A percentile compares a stretch with the other conserved stretches of the same genome.
Conservation (phyloP, 2,329 filamentous ascomycete species). For the Neurospora crassa region DNA sequence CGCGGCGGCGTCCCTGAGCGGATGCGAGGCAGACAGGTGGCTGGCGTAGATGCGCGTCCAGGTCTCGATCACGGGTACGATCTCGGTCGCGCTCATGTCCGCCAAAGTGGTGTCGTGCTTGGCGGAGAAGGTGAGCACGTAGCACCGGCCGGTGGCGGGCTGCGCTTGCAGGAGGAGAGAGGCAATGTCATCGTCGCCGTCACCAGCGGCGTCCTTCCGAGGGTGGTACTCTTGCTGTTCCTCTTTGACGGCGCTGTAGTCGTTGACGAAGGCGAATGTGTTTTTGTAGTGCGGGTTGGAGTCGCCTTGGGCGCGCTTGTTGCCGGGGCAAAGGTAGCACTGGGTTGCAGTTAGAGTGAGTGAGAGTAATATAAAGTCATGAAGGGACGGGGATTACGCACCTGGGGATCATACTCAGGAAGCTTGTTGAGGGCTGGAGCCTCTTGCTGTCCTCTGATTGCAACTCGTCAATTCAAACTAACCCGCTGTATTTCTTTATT, state of each 20-base stretch:
- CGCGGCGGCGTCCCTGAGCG: constrained; percentile 39
- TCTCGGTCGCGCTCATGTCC: constrained; percentile 70
- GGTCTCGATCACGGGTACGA: constrained; percentile 73
- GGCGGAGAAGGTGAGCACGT: constrained; percentile 89
- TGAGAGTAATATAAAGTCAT: neutral
- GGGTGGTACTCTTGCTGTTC: constrained; percentile 68
- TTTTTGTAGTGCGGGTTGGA: constrained; percentile 75
- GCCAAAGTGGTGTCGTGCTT: constrained; percentile 87
- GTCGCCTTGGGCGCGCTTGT: constrained; percentile 79
- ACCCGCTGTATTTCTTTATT: neutral
- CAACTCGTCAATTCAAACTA: neutral
- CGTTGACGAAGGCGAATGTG: constrained; percentile 93
- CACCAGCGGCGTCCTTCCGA: constrained; percentile 20
- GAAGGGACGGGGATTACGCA: constrained; percentile 22
- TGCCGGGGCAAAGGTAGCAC: constrained; percentile 93
- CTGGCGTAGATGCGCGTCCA: constrained; percentile 87
- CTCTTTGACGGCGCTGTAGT: constrained; percentile 95
- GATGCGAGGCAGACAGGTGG: constrained; percentile 65
- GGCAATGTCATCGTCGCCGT: constrained; percentile 43
- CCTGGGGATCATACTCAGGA: constrained; percentile 72
- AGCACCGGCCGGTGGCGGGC: constrained; percentile 88
- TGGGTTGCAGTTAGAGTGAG: constrained; percentile 25
- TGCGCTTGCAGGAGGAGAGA: constrained; percentile 72
- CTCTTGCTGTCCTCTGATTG: constrained; percentile 64
- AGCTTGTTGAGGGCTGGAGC: constrained; percentile 56